Evolutionary conservation across 345 rosid species (phyloP), one percentile per base, ranked within the genome.

Genomic region (Lepidium sativum): DNA sequence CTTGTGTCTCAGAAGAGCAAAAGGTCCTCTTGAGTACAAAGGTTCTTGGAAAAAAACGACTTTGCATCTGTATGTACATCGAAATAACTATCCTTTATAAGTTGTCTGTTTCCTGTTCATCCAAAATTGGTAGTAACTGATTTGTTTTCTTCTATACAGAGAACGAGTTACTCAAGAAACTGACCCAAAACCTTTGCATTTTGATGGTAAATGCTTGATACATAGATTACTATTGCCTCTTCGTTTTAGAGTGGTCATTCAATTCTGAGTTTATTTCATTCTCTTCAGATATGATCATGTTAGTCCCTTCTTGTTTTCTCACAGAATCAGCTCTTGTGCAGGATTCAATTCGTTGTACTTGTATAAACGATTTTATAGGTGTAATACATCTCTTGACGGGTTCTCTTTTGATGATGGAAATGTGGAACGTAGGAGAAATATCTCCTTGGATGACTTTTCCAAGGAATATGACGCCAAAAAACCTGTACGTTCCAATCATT

Each of bases 41-140:
- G 94, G 89, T 74, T 89, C 94, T 73, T 92, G 98, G 98, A 89
- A 86, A 78, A 86, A 86, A 60, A 89, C 96, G 0, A 66, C 84
- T 0, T 72, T 92, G 78, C 69, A 60, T 59, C 65, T 87, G 95
- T 89, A 79, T 42, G 85, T 75, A 8, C 10, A 61, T 58, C 31
- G 2, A 32, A 42, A 21, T 11, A 47, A 34, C 18, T 20, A 10
- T 65, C 5, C 0, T n/a, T 43, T 63, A 29, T 3, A 23, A 23
- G 4, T 23, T 23, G 4, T 23, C 25, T 23, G 25, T 25, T 25
- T 4, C 5, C 29, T 25, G 29, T 25, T 7, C 60, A 50, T 32
- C 2, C 60, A 1, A 41, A 23, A 8, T 47, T 16, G 9, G 9
- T 54, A 32, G 18, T 17, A 45, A 17, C 7, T 69, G 14, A 39